Conservation (phyloP, 2,329 filamentous ascomycete genomes). For the Colletotrichum lindemuthianum region DNA sequence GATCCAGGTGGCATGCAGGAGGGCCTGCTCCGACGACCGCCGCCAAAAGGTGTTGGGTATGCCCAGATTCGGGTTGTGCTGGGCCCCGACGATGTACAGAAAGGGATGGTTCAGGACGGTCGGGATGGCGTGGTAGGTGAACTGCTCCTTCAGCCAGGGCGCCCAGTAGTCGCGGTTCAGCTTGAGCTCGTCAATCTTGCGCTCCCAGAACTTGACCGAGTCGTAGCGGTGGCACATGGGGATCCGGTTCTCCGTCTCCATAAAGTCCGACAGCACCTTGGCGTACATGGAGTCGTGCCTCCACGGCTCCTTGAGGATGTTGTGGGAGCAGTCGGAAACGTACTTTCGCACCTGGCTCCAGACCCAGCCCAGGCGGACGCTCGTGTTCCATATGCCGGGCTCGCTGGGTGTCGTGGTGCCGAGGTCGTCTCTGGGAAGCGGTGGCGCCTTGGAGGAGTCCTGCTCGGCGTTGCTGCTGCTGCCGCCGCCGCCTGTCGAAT, state of each 20-base stretch:
- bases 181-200: constrained; percentile 56
- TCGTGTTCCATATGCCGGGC: constrained; percentile 61
- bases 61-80: constrained; percentile 60
- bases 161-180: constrained; percentile 59
- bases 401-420: constrained; percentile 52
- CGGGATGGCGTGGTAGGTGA: constrained; percentile 62
- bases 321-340: constrained; percentile 58
- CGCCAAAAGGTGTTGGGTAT: constrained; percentile 66
- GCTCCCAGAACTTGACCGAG: constrained; percentile 62
- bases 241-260: constrained; percentile 59
- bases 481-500: constrained; percentile 38
- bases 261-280: constrained; percentile 60
- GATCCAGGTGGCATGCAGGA: constrained; percentile 64
- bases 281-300: constrained; percentile 62
- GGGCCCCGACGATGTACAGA: constrained; percentile 61
- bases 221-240: constrained; percentile 63
- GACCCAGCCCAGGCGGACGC: constrained; percentile 60
- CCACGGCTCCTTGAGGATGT: constrained; percentile 61
- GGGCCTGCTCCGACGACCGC: constrained; percentile 59
- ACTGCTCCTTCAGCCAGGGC: constrained; percentile 63
- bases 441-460: constrained; percentile 48
- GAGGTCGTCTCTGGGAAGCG: constrained; percentile 55
- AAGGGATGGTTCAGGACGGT: constrained; percentile 64
- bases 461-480: constrained; percentile 37
- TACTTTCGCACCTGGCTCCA: constrained; percentile 60